Conservation (phyloP, 2,329 filamentous ascomycete species). For the Colletotrichum noveboracense region DNA sequence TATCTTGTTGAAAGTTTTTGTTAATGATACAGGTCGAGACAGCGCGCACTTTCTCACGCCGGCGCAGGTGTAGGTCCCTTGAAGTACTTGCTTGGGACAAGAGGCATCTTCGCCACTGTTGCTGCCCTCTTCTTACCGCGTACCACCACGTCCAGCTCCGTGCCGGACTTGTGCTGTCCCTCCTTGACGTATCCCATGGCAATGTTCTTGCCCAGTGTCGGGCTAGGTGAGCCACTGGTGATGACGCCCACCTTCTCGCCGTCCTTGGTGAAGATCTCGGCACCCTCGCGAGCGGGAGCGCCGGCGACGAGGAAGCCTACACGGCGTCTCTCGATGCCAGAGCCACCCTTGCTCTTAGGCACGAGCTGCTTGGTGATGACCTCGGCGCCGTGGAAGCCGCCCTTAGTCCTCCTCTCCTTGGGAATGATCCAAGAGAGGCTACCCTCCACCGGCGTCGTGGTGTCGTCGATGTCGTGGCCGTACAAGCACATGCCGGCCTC, state of each 20-base stretch:
- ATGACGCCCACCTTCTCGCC: conserved; percentile 76
- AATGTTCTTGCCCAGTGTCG: conserved; percentile 86
- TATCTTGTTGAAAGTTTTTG: conserved; percentile 14
- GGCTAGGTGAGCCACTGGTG: conserved; percentile 90
- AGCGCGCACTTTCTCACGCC: background rate
- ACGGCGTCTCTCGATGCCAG: conserved; percentile 73
- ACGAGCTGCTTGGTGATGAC: conserved; percentile 79
- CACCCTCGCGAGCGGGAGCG: conserved; percentile 88
- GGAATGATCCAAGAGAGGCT: conserved; percentile 80
- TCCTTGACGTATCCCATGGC: conserved; percentile 93
- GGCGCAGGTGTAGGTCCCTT: conserved; percentile 39
- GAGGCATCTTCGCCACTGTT: conserved; percentile 86
- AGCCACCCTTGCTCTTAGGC: conserved; percentile 73
- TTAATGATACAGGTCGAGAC: conserved; percentile 2
- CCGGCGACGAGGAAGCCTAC: conserved; percentile 85
- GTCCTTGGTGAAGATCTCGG: conserved; percentile 71
- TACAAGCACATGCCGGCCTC: conserved; percentile 99
- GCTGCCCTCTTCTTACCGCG: conserved; percentile 78
- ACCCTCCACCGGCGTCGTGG: conserved; percentile 64
- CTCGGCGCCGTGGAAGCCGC: conserved; percentile 86
- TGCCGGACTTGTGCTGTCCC: conserved; percentile 83
- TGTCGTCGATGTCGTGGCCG: conserved; percentile 93
- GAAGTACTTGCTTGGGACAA: conserved; percentile 81
- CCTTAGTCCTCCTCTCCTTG: conserved; percentile 70
- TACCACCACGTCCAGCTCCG: conserved; percentile 78